Evolutionary conservation across 1,139 yeast species (phyloP), one percentile per base, ranked within the genome.

Genomic region (Hanseniaspora uvarum): DNA sequence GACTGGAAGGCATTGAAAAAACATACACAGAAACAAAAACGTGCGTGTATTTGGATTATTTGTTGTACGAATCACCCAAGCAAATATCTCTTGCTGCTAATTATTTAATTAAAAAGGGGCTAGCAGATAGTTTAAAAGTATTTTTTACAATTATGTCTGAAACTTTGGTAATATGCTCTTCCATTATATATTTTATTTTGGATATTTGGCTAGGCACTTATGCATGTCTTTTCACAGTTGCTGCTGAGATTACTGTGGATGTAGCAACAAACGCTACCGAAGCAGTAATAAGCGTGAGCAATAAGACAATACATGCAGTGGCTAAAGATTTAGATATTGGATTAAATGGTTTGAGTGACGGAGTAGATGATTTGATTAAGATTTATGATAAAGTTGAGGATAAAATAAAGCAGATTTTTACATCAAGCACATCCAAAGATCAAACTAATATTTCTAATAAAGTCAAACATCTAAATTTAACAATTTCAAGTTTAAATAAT

Each of bases 191-290:
- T 11, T 88, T 92, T 63, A 72, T 80, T 24, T 68, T 92, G 18
- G 88, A 86, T 43, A 62, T 89, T 58, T 76, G 84, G 52, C 68
- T 88, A 8, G 97, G 96, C 0, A 89, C 97, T 0, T 86, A 85
- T 66, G 81, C 86, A 0, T 92, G 98, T 68, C 70, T 92, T 24
- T 66, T 87, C 7, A 79, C 85, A 0, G 82, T 94, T 5, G 77
- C 89, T 0, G 71, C 88, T 8, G 80, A 79, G 59, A 86, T 92
- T 2, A 75, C 86, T 0, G 83, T 83, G 1, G 80, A 80, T 58
- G 79, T 80, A 41, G 94, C 94, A 0, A 66, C 84, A 1, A 86
- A 86, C 63, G 78, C 88, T 0, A 79, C 94, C 0, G 86, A 82
- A 60, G 65, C 75, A 1, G 70, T 86, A 1, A 72, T 87, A 4